Evolutionary conservation across 495 filamentous ascomycete genomes (phyloP).

Genomic region (Neurospora sp.): DNA sequence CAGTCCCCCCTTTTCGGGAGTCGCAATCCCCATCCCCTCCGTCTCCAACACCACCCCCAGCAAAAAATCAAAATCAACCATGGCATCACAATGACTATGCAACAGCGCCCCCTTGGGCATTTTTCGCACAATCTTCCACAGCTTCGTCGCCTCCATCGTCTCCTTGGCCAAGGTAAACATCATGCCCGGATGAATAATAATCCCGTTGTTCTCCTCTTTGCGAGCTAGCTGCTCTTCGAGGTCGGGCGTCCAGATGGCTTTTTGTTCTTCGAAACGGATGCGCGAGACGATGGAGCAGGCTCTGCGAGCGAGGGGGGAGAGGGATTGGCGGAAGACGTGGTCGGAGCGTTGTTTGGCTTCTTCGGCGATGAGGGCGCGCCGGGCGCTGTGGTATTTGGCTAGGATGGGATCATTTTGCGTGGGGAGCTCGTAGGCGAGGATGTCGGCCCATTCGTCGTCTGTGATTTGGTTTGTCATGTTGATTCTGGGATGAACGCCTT

Average conservation of each 20-base stretch:
- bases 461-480: constrained; percentile 10
- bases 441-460: constrained; percentile 47
- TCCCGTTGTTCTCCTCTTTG: constrained; percentile 37
- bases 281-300: constrained; percentile 69
- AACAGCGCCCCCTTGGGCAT: constrained; percentile 90
- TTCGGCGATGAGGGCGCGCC: constrained; percentile 66
- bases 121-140: constrained; percentile 73
- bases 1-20: constrained; percentile 40
- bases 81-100: constrained; percentile 82
- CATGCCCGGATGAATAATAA: constrained; percentile 68
- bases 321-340: constrained; percentile 47
- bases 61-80: constrained; percentile 77
- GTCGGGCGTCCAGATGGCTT: constrained; percentile 49
- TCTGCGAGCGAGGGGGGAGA: constrained; percentile 40
- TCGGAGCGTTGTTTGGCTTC: constrained; percentile 61
- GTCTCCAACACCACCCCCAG: constrained; percentile 60
- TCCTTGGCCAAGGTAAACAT: constrained; percentile 76
- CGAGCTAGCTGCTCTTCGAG: constrained; percentile 53
- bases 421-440: constrained; percentile 43
- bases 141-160: constrained; percentile 66
- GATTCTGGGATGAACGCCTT: no score
- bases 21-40: constrained; percentile 60
- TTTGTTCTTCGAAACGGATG: constrained; percentile 67
- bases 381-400: constrained; percentile 64
- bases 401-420: constrained; percentile 57